Evolutionary conservation across 345 rosid genomes (phyloP).

Genomic region (Kernera saxatilis): DNA sequence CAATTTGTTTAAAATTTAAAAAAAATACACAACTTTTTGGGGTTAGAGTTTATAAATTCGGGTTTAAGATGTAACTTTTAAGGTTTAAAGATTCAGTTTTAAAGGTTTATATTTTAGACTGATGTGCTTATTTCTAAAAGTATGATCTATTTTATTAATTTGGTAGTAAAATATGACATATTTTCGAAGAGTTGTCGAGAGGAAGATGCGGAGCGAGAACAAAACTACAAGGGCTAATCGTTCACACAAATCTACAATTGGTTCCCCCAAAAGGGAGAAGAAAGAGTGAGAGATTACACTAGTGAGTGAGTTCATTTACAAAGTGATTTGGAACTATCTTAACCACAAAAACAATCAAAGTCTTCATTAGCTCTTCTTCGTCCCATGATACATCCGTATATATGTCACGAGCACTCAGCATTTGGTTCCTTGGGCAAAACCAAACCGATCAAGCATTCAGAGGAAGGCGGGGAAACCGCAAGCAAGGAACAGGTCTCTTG

Average conservation of each 20-base stretch:
- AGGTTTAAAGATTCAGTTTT: too few relatives aligned
- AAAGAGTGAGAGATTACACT: neutral
- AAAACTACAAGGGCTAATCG: neutral
- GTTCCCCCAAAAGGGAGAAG: neutral
- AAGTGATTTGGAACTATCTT: neutral
- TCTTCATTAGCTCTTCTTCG: slow-evolving; percentile 4
- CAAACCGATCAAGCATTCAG: slow-evolving; percentile 69
- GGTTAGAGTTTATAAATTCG: too few relatives aligned
- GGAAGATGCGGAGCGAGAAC: neutral
- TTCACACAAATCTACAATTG: slow-evolving; percentile 16
- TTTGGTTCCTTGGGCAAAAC: slow-evolving; percentile 88
- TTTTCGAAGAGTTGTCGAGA: too few relatives aligned
- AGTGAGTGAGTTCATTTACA: slow-evolving; percentile 4
- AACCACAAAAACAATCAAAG: neutral
- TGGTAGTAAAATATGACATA: too few relatives aligned
- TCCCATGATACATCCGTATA: neutral
- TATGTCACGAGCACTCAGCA: slow-evolving; percentile 32
- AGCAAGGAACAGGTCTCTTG: slow-evolving; percentile 75
- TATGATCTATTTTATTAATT: too few relatives aligned
- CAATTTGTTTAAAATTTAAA: too few relatives aligned
- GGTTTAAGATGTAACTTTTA: too few relatives aligned
- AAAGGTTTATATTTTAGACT: too few relatives aligned
- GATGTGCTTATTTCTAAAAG: too few relatives aligned
- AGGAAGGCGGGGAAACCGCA: slow-evolving; percentile 44
- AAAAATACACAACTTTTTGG: too few relatives aligned